Base-by-base conservation (phyloP, 2,329 filamentous ascomycete genomes). In the Epicoccum sorghinum region DNA sequence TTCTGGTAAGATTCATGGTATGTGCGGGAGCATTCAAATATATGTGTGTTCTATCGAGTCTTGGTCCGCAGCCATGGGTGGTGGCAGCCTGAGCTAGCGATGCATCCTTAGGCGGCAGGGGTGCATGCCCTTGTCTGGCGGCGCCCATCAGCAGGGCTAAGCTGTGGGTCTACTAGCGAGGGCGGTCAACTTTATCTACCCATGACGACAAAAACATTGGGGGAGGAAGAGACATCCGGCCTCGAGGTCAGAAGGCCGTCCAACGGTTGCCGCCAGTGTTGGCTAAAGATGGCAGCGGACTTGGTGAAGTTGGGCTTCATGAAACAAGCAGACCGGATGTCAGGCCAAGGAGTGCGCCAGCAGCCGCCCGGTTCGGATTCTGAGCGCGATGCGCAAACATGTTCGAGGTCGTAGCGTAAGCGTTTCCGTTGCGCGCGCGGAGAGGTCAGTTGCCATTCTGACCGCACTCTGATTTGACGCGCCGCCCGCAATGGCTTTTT, bases 171-270 rank as follows among this genome's bases (percentile, higher is more conserved):
- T 57, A 35, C 57, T 61, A 62, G 60, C 59, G 66, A 69, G 64
- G 69, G 71, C 69, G 71, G 70, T 71, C 62, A 68, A 43, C 27
- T 39, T 12, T 33, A 45, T 47, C 41, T 51, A 45, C 47, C 55
- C 61, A 72, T 73, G 71, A 73, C 71, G 69, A 70, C 59, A 55
- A 55, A 18, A 33, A 51, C 41, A 50, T 47, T 46, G 14, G 14
- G 42, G 22, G 23, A 42, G 25, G 60, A 55, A 58, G 56, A 61
- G 48, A 49, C 64, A 54, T 64, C 60, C 58, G 54, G 53, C 60
- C 56, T 45, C 46, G 13, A 54, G 46, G 62, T 69, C 63, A 65
- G 65, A 70, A 63, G 61, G 64, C 48, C 45, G 50, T 50, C 46
- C 54, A 56, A 50, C 37, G 48, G 54, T 44, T 57, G 61, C 52